phyloP scores from a whole-genome alignment of 768 basidiomycete species.

The Mycena metata region DNA sequence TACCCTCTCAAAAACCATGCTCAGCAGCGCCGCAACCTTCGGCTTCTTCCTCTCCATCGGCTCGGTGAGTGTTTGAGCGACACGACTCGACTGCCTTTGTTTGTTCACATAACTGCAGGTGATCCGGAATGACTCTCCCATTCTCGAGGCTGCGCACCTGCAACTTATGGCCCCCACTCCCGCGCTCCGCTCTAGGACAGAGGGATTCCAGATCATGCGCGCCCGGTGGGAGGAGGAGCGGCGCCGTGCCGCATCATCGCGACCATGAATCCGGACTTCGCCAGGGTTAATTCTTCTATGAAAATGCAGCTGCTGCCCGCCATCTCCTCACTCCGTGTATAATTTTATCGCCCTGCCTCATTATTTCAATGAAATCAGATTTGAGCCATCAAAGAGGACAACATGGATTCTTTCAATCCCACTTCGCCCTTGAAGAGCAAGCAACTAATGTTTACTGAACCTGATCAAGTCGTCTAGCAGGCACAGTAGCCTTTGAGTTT shows the following conservation, averaged over 20 bases:
- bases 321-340: too few relatives aligned
- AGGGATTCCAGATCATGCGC: slow-evolving; percentile 78
- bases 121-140: slow-evolving; percentile 81
- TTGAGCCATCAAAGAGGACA: too few relatives aligned
- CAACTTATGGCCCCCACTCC: slow-evolving; percentile 67
- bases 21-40: slow-evolving; percentile 97
- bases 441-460: too few relatives aligned
- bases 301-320: not conserved
- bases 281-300: not conserved
- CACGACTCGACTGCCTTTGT: slow-evolving; percentile 4
- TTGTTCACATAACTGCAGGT: slow-evolving; percentile 65
- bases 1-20: slow-evolving; percentile 98
- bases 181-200: slow-evolving; percentile 70
- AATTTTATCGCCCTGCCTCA: too few relatives aligned
- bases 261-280: not conserved
- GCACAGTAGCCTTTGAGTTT: too few relatives aligned
- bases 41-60: slow-evolving; percentile 97
- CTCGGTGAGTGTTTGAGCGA: slow-evolving; percentile 74
- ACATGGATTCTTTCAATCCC: too few relatives aligned
- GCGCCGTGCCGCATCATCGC: slow-evolving; percentile 40
- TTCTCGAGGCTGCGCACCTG: slow-evolving; percentile 68
- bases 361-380: too few relatives aligned
- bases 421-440: too few relatives aligned
- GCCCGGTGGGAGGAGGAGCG: slow-evolving; percentile 83
- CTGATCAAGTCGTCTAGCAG: too few relatives aligned